Evolutionary conservation across 2,329 filamentous ascomycete species (phyloP).

Genomic region (Ascochyta koolunga): DNA sequence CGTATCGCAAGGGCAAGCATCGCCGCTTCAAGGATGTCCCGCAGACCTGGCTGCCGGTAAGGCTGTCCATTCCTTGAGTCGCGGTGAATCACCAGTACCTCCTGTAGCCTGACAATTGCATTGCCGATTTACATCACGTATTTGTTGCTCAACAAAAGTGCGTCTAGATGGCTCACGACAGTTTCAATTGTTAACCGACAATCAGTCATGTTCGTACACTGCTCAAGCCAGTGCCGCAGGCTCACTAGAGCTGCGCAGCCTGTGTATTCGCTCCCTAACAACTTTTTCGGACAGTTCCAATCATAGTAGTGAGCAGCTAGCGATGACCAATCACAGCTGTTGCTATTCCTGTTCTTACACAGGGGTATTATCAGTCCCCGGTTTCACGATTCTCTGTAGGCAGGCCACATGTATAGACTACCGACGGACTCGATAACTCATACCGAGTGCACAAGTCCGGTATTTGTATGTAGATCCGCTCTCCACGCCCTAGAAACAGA

Average conservation of each 20-base stretch:
- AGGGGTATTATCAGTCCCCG: conserved; percentile 15
- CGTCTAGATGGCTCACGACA: background rate
- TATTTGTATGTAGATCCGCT: conserved; percentile 19
- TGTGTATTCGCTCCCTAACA: background rate
- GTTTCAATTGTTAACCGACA: background rate
- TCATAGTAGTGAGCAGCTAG: background rate
- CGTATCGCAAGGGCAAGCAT: background rate
- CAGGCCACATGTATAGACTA: conserved; percentile 20
- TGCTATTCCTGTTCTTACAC: conserved; percentile 26
- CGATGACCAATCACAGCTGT: background rate
- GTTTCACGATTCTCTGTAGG: conserved; percentile 16
- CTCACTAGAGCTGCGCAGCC: background rate
- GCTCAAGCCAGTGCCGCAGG: background rate
- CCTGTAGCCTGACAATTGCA: background rate
- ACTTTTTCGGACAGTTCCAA: background rate
- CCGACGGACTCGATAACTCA: conserved; percentile 20
- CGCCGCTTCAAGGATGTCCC: background rate
- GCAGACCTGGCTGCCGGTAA: background rate
- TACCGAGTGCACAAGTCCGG: conserved; percentile 17
- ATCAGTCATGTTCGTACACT: background rate
- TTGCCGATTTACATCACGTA: background rate
- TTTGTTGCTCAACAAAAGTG: background rate
- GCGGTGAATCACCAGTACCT: background rate
- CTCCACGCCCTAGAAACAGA: conserved; percentile 12
- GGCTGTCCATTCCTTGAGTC: background rate